These are phyloP conservation scores for Tricholoma sp. DNA, from an alignment of 768 basidiomycete genomes.

Conservation along the genomic window DNA sequence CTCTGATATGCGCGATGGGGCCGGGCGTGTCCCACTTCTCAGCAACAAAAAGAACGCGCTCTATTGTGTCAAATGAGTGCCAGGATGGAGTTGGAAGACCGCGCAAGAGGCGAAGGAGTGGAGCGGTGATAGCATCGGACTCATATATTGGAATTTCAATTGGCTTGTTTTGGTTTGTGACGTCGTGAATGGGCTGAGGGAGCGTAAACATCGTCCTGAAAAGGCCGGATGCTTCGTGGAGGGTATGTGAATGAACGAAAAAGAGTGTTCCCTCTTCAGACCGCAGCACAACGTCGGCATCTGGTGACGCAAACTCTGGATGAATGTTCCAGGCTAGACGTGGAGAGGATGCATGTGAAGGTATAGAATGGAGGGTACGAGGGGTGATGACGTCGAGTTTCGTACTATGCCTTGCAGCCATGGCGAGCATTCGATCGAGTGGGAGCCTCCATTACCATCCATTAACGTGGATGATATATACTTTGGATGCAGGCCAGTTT, in stretches of 20 bases:
- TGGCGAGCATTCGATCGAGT: conserved; percentile 11
- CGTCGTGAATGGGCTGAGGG: conserved; percentile 32
- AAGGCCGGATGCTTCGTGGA: conserved; percentile 56
- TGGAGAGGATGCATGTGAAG: background rate
- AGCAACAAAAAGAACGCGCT: conserved; percentile 51
- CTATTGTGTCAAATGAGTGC: conserved; percentile 46
- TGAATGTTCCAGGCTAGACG: conserved; percentile 19
- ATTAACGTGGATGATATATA: conserved; percentile 14
- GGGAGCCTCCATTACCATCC: conserved; percentile 1
- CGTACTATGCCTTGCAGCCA: conserved; percentile 14
- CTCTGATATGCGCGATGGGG: conserved; percentile 50
- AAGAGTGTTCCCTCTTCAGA: conserved; percentile 48
- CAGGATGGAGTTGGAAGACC: conserved; percentile 47
- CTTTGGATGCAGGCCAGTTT: conserved; percentile 7
- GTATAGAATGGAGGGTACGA: background rate
- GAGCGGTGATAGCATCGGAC: conserved; percentile 42
- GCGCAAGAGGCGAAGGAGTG: conserved; percentile 51
- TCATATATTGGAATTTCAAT: conserved; percentile 34
- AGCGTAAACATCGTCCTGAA: conserved; percentile 59
- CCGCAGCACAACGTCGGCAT: conserved; percentile 32
- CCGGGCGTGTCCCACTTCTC: conserved; percentile 73
- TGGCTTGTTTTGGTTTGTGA: conserved; percentile 8
- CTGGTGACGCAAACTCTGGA: conserved; percentile 25
- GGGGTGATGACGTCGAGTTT: conserved; percentile 5
- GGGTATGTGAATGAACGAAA: conserved; percentile 49